phyloP scores from a whole-genome alignment of 768 basidiomycete genomes.

The Boletus fagicola region DNA sequence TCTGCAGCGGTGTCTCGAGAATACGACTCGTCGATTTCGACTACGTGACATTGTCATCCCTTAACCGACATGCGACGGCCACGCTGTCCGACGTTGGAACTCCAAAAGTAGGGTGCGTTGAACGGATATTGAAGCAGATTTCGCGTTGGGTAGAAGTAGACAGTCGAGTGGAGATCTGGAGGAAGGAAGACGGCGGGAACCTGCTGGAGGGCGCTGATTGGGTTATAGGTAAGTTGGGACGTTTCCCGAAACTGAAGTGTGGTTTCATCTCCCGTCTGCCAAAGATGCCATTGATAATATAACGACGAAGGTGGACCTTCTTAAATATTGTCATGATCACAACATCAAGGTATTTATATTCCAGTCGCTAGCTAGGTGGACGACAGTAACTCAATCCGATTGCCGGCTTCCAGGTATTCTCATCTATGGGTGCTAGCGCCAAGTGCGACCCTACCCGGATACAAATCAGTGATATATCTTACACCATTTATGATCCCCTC shows the following conservation, averaged over 20 bases:
- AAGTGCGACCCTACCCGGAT: slow-evolving; percentile 94
- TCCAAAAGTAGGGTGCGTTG: slow-evolving; percentile 82
- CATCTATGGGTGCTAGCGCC: slow-evolving; percentile 95
- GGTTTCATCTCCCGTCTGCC: slow-evolving; percentile 7
- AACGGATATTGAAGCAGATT: slow-evolving; percentile 64
- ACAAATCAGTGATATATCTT: slow-evolving; percentile 93
- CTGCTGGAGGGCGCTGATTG: slow-evolving; percentile 86
- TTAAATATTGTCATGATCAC: slow-evolving; percentile 82
- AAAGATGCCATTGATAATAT: slow-evolving; percentile 97
- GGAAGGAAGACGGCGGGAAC: slow-evolving; percentile 70
- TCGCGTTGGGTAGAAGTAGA: slow-evolving; percentile 90
- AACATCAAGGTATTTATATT: slow-evolving; percentile 62
- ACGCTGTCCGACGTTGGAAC: slow-evolving; percentile 87
- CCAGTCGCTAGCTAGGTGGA: not conserved
- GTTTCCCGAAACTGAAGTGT: not conserved
- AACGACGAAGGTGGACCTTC: slow-evolving; percentile 90
- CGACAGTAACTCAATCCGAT: not conserved
- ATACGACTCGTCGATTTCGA: slow-evolving; percentile 92
- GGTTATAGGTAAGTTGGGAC: slow-evolving; percentile 72
- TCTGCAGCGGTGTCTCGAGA: slow-evolving; percentile 63
- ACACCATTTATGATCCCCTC: slow-evolving; percentile 90
- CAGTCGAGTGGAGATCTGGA: slow-evolving; percentile 79
- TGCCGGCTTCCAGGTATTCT: slow-evolving; percentile 64
- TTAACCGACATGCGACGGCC: slow-evolving; percentile 94
- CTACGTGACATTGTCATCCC: slow-evolving; percentile 90